Percentiles rank a stretch among this genome's conserved stretches.
These are phyloP conservation scores for Mycena rebaudengoi DNA, from an alignment of 768 basidiomycete genomes.

Conservation along the genomic window DNA sequence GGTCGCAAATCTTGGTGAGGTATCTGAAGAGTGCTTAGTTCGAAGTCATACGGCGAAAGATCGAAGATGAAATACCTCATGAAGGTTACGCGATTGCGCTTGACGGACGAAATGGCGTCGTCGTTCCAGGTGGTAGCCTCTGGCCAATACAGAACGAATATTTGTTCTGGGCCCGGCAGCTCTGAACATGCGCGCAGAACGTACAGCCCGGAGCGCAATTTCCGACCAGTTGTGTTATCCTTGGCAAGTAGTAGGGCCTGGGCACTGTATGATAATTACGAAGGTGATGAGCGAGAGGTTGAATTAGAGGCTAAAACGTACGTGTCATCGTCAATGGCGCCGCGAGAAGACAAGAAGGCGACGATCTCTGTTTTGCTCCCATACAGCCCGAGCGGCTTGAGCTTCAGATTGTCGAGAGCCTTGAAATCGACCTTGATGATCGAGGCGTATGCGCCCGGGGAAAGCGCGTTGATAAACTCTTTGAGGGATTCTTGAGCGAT, in stretches of 20 bases:
- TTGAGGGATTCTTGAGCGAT: constrained; percentile 61
- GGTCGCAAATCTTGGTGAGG: constrained; percentile 66
- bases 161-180: constrained; percentile 26
- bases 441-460: constrained; percentile 60
- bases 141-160: constrained; percentile 69
- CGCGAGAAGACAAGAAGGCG: constrained; percentile 48
- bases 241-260: constrained; percentile 9
- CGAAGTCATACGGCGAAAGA: neutral
- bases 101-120: constrained; percentile 49
- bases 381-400: constrained; percentile 66
- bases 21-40: constrained; percentile 50
- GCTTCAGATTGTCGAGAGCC: constrained; percentile 50
- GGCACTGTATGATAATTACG: constrained; percentile 9
- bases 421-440: constrained; percentile 67
- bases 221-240: constrained; percentile 30
- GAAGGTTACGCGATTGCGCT: constrained; percentile 65
- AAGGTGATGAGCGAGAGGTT: neutral
- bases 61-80: constrained; percentile 58
- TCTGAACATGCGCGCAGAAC: constrained; percentile 37
- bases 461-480: constrained; percentile 55
- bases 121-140: constrained; percentile 69
- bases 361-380: constrained; percentile 62
- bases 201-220: constrained; percentile 63
- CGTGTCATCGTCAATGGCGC: constrained; percentile 48
- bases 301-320: constrained; percentile 34